Evolutionary conservation across 805 yeast genomes (phyloP).

Genomic region (Candida schatavii): DNA sequence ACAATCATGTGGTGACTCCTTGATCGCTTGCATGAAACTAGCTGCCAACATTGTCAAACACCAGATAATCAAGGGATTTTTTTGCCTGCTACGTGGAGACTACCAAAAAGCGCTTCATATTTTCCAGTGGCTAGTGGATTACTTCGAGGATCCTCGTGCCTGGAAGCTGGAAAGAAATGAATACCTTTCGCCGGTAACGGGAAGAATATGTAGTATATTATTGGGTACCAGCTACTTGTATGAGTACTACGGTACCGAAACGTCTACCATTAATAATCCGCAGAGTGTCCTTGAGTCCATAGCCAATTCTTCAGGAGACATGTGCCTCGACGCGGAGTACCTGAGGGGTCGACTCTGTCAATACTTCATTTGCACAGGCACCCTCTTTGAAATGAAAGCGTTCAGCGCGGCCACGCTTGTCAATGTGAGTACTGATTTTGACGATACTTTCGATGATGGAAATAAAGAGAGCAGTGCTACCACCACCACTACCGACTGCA

Average conservation of each 20-base stretch:
- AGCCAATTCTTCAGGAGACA: conserved; percentile 1
- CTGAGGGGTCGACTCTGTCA: conserved; percentile 24
- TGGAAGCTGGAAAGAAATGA: conserved; percentile 10
- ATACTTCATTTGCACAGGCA: conserved; percentile 20
- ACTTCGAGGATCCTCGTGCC: conserved; percentile 9
- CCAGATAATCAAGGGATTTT: conserved; percentile 17
- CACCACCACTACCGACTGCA: not conserved
- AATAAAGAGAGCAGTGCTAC: too few relatives aligned
- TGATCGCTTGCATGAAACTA: conserved; percentile 2
- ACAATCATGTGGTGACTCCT: not conserved
- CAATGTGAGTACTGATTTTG: not conserved
- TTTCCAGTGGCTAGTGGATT: conserved; percentile 18
- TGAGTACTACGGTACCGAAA: not conserved
- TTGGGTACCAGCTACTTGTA: not conserved
- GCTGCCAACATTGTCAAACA: conserved; percentile 13
- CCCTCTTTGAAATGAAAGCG: conserved; percentile 19
- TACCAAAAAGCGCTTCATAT: conserved; percentile 14
- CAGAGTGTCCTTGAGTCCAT: not conserved
- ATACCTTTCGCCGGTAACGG: conserved; percentile 11
- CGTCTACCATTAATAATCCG: not conserved
- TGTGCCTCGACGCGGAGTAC: conserved; percentile 12
- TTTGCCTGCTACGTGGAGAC: conserved; percentile 13
- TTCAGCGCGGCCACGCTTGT: conserved; percentile 5
- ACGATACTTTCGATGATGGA: conserved; percentile 1
- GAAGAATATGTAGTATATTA: conserved; percentile 8